These are phyloP conservation scores for Fusarium scirpi DNA, from an alignment of 2,329 filamentous ascomycete genomes.

Conservation along the genomic window DNA sequence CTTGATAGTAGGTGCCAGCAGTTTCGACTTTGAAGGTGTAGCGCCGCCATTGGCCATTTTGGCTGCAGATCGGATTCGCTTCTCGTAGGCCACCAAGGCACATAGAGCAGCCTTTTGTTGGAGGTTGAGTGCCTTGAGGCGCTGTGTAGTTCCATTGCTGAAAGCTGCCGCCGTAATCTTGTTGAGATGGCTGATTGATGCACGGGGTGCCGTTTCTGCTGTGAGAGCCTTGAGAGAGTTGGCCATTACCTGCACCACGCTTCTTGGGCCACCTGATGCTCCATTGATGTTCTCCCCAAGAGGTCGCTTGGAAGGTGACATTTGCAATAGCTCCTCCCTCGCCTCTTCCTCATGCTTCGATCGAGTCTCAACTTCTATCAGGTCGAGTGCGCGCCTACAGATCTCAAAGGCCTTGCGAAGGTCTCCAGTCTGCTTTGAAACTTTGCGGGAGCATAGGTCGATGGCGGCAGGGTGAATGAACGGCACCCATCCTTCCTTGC, in stretches of 20 bases:
- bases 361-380: constrained; percentile 87
- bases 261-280: constrained; percentile 58
- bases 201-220: constrained; percentile 83
- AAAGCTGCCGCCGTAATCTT: constrained; percentile 91
- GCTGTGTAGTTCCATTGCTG: constrained; percentile 86
- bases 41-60: constrained; percentile 55
- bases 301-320: constrained; percentile 79
- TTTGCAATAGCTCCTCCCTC: constrained; percentile 66
- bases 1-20: constrained; percentile 82
- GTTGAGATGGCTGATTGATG: constrained; percentile 90
- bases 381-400: constrained; percentile 86
- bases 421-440: constrained; percentile 93
- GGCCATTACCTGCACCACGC: constrained; percentile 61
- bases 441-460: constrained; percentile 93
- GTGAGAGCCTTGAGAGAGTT: constrained; percentile 73
- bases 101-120: constrained; percentile 97
- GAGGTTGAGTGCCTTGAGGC: constrained; percentile 88
- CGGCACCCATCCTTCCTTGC: constrained; percentile 74
- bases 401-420: constrained; percentile 96
- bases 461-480: constrained; percentile 96
- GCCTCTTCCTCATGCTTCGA: constrained; percentile 75
- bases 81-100: constrained; percentile 87
- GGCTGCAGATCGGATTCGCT: constrained; percentile 68
- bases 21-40: constrained; percentile 72
- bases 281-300: constrained; percentile 85